A percentile compares a stretch with the other conserved stretches of the same genome.
Evolutionary conservation across 2,329 filamentous ascomycete genomes (phyloP).

Genomic region (Ceratocystis destructans): DNA sequence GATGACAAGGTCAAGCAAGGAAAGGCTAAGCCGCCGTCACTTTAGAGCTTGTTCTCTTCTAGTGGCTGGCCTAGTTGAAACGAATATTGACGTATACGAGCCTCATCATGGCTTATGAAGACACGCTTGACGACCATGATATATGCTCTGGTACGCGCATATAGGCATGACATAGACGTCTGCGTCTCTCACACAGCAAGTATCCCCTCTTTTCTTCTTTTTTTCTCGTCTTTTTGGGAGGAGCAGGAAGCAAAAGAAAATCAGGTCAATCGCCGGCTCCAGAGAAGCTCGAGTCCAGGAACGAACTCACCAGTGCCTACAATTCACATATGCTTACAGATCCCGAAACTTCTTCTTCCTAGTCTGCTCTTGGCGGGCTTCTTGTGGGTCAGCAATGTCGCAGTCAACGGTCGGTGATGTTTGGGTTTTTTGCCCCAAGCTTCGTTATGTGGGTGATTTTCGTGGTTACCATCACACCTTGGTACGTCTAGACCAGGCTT

Average conservation of each 20-base stretch:
- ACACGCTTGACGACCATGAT: background rate
- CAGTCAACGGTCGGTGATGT: background rate
- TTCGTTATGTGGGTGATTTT: background rate
- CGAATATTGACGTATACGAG: background rate
- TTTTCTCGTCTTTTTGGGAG: background rate
- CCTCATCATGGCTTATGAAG: background rate
- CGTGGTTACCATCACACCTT: background rate
- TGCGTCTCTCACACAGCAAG: background rate
- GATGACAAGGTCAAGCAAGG: background rate
- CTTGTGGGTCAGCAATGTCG: background rate
- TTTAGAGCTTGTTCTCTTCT: background rate
- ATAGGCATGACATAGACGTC: background rate
- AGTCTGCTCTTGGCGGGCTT: background rate
- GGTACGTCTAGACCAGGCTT: background rate
- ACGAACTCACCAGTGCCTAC: background rate
- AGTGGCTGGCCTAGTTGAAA: background rate
- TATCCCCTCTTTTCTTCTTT: background rate
- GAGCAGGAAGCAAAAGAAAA: background rate
- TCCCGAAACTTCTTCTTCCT: background rate
- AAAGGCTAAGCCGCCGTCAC: background rate
- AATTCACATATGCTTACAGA: background rate
- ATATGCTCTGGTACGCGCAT: background rate
- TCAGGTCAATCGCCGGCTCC: background rate
- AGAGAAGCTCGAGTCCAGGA: background rate
- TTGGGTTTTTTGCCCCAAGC: background rate